Conservation (phyloP, 2,329 filamentous ascomycete species). For the Aspergillus sojae region DNA sequence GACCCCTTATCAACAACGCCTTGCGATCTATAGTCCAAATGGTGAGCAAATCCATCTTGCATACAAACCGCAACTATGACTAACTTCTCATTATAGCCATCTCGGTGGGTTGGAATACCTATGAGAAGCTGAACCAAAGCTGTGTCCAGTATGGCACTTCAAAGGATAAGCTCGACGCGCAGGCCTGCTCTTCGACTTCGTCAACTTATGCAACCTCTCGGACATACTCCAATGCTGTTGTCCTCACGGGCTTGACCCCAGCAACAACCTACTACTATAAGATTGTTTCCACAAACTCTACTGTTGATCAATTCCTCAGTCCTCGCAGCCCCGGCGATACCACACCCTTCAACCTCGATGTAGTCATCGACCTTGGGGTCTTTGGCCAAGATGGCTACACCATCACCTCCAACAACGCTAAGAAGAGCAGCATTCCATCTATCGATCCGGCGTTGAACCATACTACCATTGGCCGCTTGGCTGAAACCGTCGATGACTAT, state of each 20-base stretch:
- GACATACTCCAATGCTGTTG: slow-evolving; percentile 56
- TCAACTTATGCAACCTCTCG: slow-evolving; percentile 58
- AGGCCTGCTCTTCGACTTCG: slow-evolving; percentile 51
- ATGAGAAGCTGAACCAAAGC: slow-evolving; percentile 46
- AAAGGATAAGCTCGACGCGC: slow-evolving; percentile 37
- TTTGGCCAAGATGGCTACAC: slow-evolving; percentile 59
- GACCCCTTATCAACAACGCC: slow-evolving; percentile 58
- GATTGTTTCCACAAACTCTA: slow-evolving; percentile 60
- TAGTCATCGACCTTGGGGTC: slow-evolving; percentile 59
- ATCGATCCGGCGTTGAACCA: slow-evolving; percentile 59
- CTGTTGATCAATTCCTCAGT: slow-evolving; percentile 56
- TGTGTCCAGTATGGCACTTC: slow-evolving; percentile 59
- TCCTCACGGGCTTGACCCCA: slow-evolving; percentile 49
- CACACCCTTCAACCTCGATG: slow-evolving; percentile 56
- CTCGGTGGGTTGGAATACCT: slow-evolving; percentile 62
- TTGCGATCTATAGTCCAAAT: slow-evolving; percentile 54
- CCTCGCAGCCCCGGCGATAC: slow-evolving; percentile 57
- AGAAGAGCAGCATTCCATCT: slow-evolving; percentile 53
- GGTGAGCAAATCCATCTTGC: slow-evolving; percentile 37
- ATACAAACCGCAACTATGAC: background rate
- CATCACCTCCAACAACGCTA: slow-evolving; percentile 46
- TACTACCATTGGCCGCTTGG: slow-evolving; percentile 60
- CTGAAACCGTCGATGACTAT: slow-evolving; percentile 56
- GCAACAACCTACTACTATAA: slow-evolving; percentile 64
- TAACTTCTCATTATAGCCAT: slow-evolving; percentile 43